Evolutionary conservation across 2,329 filamentous ascomycete genomes (phyloP).

Genomic region (Fusarium dimerum): DNA sequence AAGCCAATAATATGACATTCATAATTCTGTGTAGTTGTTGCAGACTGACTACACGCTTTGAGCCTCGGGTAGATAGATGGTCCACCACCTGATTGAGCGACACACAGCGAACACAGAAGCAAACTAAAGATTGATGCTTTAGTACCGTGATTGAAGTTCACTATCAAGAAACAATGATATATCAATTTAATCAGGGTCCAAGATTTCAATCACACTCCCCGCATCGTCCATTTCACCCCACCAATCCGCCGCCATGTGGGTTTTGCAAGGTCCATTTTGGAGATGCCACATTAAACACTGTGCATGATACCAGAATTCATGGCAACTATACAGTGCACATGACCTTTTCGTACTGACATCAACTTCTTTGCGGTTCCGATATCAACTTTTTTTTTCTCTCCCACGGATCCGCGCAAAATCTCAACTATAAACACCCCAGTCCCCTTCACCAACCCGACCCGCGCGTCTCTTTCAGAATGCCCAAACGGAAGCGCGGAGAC

Average conservation of each 20-base stretch:
- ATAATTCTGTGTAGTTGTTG: no score
- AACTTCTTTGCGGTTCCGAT: constrained; percentile 30
- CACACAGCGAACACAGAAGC: no score
- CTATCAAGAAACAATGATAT: no score
- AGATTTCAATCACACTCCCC: constrained; percentile 2
- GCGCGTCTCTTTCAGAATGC: constrained; percentile 40
- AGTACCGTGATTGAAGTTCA: no score
- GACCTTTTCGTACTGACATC: constrained; percentile 56
- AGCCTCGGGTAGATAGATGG: no score
- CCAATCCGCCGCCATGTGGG: constrained; percentile 3
- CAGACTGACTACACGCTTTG: no score
- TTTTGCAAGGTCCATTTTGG: constrained; percentile 4
- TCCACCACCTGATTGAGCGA: no score
- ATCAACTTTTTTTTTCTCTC: constrained; percentile 13
- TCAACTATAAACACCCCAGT: neutral
- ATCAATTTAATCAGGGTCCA: neutral
- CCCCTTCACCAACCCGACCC: neutral
- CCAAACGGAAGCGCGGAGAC: constrained; percentile 58
- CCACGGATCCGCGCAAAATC: constrained; percentile 15
- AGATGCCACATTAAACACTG: constrained; percentile 13
- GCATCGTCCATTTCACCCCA: constrained; percentile 16
- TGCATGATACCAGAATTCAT: rapidly evolving
- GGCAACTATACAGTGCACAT: constrained; percentile 8
- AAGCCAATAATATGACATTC: no score
- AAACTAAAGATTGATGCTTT: no score